Percentiles rank a stretch among this genome's conserved stretches.
These are phyloP conservation scores for Amanita jacksonii DNA, from an alignment of 768 basidiomycete genomes.

Conservation along the genomic window DNA sequence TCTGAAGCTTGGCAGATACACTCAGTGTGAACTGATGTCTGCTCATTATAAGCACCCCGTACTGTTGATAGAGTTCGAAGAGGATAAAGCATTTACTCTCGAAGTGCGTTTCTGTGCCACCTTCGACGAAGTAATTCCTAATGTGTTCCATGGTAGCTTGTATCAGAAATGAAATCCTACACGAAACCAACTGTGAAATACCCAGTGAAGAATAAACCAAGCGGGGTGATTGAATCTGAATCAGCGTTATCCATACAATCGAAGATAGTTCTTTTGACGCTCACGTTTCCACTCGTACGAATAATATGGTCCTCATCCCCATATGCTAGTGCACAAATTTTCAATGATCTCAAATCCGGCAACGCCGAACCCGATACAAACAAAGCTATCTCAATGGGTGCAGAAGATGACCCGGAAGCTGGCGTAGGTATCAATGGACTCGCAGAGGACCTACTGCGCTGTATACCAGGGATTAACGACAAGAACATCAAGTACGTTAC, in stretches of 20 bases:
- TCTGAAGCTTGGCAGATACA: conserved; percentile 51
- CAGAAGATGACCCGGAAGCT: conserved; percentile 60
- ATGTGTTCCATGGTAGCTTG: conserved; percentile 28
- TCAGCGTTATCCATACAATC: conserved; percentile 63
- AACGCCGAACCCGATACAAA: conserved; percentile 71
- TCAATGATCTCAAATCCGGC: conserved; percentile 81
- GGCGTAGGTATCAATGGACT: conserved; percentile 64
- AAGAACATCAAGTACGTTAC: conserved; percentile 84
- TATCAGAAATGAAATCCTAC: conserved; percentile 60
- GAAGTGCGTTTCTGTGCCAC: conserved; percentile 40
- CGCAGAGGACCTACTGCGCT: conserved; percentile 75
- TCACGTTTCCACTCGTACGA: conserved; percentile 84
- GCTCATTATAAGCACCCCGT: conserved; percentile 92
- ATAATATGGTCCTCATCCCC: conserved; percentile 98
- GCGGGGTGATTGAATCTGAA: conserved; percentile 15
- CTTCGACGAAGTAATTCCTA: background rate
- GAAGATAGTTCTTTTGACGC: conserved; percentile 84
- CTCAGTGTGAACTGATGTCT: conserved; percentile 96
- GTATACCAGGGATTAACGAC: conserved; percentile 74
- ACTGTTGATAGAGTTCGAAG: conserved; percentile 93
- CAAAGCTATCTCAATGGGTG: conserved; percentile 72
- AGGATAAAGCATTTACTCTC: conserved; percentile 90
- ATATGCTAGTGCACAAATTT: conserved; percentile 84
- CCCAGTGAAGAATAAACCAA: conserved; percentile 39
- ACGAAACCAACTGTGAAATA: conserved; percentile 53